Percentiles rank a stretch among this genome's conserved stretches.
phyloP scores from a whole-genome alignment of 257 asterid species.

The Cruciata laevipes region DNA sequence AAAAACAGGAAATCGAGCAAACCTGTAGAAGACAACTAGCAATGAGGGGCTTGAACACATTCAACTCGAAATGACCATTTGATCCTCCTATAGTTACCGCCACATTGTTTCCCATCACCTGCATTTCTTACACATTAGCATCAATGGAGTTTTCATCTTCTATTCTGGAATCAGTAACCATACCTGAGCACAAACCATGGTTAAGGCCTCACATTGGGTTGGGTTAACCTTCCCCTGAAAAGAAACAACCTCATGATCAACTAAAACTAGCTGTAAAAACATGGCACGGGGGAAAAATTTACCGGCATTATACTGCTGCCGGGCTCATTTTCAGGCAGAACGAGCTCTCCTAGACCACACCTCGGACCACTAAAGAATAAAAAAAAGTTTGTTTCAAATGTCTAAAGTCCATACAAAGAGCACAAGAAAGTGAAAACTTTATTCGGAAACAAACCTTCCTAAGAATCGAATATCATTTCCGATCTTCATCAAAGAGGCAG shows the following conservation, averaged over 20 bases:
- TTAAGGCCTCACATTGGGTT: constrained; percentile 94
- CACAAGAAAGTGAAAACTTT: constrained; percentile 7
- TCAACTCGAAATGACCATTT: constrained; percentile 91
- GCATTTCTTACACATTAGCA: constrained; percentile 9
- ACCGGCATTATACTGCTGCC: constrained; percentile 99
- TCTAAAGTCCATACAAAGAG: constrained; percentile 4
- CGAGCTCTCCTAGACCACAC: constrained; percentile 95
- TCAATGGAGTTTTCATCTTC: neutral
- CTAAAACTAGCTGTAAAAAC: constrained; percentile 12
- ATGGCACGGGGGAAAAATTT: constrained; percentile 20
- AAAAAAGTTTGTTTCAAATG: constrained; percentile 18
- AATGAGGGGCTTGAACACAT: constrained; percentile 91
- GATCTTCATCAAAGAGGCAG: constrained; percentile 89
- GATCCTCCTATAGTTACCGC: constrained; percentile 86
- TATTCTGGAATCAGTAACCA: constrained; percentile 1
- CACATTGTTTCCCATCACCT: constrained; percentile 89
- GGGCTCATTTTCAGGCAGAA: constrained; percentile 98
- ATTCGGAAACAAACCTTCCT: constrained; percentile 58
- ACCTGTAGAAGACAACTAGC: constrained; percentile 86
- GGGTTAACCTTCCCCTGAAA: constrained; percentile 97
- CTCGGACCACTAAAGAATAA: constrained; percentile 81
- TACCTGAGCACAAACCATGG: constrained; percentile 99
- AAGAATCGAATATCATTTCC: constrained; percentile 93
- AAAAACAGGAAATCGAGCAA: constrained; percentile 14
- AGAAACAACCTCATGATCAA: neutral